phyloP scores from a whole-genome alignment of 352 stramenopile genomes.

The Labyrinthula sp. region DNA sequence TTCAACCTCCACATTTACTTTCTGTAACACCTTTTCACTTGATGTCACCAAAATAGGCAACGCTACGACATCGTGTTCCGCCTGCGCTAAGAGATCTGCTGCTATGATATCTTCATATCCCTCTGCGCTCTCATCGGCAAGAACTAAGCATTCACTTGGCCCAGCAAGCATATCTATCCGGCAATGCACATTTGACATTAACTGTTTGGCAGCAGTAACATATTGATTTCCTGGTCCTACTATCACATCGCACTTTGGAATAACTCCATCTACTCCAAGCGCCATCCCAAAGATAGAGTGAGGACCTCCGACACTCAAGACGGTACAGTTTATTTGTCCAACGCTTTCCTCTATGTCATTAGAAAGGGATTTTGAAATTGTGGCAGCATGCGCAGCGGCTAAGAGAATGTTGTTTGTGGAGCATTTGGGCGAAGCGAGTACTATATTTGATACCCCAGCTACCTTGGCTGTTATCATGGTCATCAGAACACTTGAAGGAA shows the following conservation, averaged over 20 bases:
- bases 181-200: slow-evolving; percentile 83
- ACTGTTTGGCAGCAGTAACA: slow-evolving; percentile 92
- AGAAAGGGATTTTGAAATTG: slow-evolving; percentile 69
- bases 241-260: slow-evolving; percentile 87
- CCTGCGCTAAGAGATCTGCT: slow-evolving; percentile 63
- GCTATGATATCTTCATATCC: slow-evolving; percentile 54
- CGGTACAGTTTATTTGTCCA: slow-evolving; percentile 24
- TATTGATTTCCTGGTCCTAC: slow-evolving; percentile 94
- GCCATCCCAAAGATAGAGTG: slow-evolving; percentile 84
- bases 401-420: no score
- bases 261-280: slow-evolving; percentile 55
- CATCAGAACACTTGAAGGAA: slow-evolving; percentile 93
- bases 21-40: slow-evolving; percentile 53
- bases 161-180: slow-evolving; percentile 97
- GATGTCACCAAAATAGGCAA: slow-evolving; percentile 82
- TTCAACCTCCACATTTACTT: slow-evolving; percentile 58
- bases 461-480: slow-evolving; percentile 77
- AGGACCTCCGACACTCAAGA: slow-evolving; percentile 49
- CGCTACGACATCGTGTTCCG: slow-evolving; percentile 89
- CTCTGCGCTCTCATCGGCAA: slow-evolving; percentile 70
- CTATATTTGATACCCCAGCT: slow-evolving; percentile 70
- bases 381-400: slow-evolving; percentile 69
- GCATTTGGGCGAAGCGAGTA: slow-evolving; percentile 74
- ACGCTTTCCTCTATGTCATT: slow-evolving; percentile 45
- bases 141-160: slow-evolving; percentile 87